phyloP scores from a whole-genome alignment of 2,329 filamentous ascomycete genomes.

The Ophiostoma ips region DNA sequence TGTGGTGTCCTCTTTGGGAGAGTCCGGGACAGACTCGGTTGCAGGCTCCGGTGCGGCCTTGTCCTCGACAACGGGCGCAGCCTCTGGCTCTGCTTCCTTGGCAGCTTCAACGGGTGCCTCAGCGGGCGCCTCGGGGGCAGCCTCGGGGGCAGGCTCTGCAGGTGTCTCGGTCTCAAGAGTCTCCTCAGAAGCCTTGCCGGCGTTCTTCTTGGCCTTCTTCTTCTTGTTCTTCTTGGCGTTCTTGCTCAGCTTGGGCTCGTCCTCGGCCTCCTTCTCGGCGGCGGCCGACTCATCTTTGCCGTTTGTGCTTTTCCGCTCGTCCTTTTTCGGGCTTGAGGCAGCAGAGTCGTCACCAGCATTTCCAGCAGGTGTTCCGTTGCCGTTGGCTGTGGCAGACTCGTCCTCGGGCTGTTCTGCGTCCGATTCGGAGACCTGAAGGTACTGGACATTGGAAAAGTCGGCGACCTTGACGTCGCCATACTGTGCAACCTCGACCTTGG shows the following conservation, averaged over 20 bases:
- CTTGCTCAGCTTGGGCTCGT: conserved; percentile 12
- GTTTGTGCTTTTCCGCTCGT: conserved; percentile 4
- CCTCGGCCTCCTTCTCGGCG: background rate
- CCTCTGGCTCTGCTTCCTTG: background rate
- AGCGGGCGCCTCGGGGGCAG: background rate
- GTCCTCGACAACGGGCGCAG: background rate
- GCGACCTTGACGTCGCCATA: conserved; percentile 26
- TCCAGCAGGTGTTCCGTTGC: conserved; percentile 7
- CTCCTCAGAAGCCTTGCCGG: background rate
- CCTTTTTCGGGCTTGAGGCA: too few relatives aligned
- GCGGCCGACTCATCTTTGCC: background rate
- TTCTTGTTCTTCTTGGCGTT: conserved; percentile 10
- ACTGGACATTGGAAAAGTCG: conserved; percentile 30
- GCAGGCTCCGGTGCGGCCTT: background rate
- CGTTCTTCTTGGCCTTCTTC: conserved; percentile 8
- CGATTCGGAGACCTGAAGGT: conserved; percentile 25
- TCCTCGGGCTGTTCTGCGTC: conserved; percentile 23
- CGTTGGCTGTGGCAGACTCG: too few relatives aligned
- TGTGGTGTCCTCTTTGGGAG: background rate
- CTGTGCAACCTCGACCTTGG: conserved; percentile 27
- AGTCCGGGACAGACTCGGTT: background rate
- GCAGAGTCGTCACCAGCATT: conserved; percentile 5
- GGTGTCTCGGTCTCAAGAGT: background rate
- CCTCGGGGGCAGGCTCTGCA: background rate
- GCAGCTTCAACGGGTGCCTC: background rate